These are phyloP conservation scores for Saccharomyces mikatae DNA, from an alignment of 805 yeast species.

Conservation along the genomic window DNA sequence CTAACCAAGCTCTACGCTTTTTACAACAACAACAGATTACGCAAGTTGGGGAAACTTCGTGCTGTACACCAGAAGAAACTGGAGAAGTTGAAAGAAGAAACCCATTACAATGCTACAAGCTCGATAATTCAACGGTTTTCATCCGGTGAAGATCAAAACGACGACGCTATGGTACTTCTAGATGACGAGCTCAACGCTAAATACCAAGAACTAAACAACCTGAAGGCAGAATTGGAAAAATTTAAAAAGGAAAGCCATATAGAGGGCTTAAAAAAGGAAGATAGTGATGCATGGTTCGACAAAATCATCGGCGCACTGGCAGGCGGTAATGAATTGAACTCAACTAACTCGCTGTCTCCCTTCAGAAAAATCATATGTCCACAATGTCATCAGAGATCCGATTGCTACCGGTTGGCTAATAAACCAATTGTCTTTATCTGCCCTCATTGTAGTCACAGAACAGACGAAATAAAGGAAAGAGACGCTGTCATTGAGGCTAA, in stretches of 20 bases:
- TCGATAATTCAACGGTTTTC: conserved; percentile 61
- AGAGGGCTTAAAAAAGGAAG: conserved; percentile 11
- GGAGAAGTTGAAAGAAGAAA: conserved; percentile 59
- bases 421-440: conserved; percentile 22
- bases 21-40: conserved; percentile 9
- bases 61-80: conserved; percentile 46
- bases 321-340: conserved; percentile 22
- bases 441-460: conserved; percentile 19
- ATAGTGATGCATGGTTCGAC: conserved; percentile 30
- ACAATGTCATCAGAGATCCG: conserved; percentile 18
- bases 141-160: conserved; percentile 42
- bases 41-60: conserved; percentile 30
- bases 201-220: conserved; percentile 32
- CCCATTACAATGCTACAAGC: conserved; percentile 69
- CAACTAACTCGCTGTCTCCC: conserved; percentile 1
- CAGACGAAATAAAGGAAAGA: conserved; percentile 6
- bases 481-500: background rate
- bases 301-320: conserved; percentile 24
- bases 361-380: conserved; percentile 19
- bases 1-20: conserved; percentile 6
- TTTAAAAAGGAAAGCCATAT: conserved; percentile 10
- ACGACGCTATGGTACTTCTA: conserved; percentile 37
- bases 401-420: conserved; percentile 19
- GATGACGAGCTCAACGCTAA: conserved; percentile 38
- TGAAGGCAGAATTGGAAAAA: conserved; percentile 27